phyloP scores from a whole-genome alignment of 1,139 yeast genomes.

The Yamadazyma diospyri region DNA sequence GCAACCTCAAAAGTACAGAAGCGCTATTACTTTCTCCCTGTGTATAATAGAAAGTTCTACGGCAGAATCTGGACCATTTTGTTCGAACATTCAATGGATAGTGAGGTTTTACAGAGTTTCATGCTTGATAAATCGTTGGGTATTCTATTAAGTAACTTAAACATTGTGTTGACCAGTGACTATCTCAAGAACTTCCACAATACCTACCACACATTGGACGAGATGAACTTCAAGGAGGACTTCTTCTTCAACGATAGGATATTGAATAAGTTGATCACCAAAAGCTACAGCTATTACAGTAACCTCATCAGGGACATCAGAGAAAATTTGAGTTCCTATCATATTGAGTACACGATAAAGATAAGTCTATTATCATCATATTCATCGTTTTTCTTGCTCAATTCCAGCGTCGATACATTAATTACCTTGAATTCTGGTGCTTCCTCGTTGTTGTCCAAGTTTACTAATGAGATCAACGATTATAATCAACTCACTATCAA shows the following conservation, averaged over 20 bases:
- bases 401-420: constrained; percentile 32
- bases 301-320: constrained; percentile 31
- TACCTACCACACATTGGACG: constrained; percentile 13
- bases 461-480: constrained; percentile 20
- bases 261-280: constrained; percentile 27
- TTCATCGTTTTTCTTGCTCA: constrained; percentile 33
- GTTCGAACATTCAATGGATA: constrained; percentile 7
- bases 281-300: constrained; percentile 35
- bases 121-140: constrained; percentile 39
- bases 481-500: constrained; percentile 19
- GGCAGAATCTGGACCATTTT: constrained; percentile 24
- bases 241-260: constrained; percentile 29
- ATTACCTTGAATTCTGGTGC: constrained; percentile 35
- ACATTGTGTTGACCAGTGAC: constrained; percentile 20
- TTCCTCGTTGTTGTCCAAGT: constrained; percentile 28
- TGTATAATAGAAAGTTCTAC: constrained; percentile 23
- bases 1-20: background rate
- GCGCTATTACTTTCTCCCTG: constrained; percentile 20
- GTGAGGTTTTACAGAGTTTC: constrained; percentile 26
- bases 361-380: constrained; percentile 38
- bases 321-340: constrained; percentile 27
- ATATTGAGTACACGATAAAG: constrained; percentile 35
- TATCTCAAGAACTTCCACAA: constrained; percentile 15
- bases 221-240: constrained; percentile 13
- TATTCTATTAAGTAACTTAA: constrained; percentile 24